A percentile compares a stretch with the other conserved stretches of the same genome.
These are phyloP conservation scores for Luvunga scandens DNA, from an alignment of 345 rosid species.

Conservation along the genomic window DNA sequence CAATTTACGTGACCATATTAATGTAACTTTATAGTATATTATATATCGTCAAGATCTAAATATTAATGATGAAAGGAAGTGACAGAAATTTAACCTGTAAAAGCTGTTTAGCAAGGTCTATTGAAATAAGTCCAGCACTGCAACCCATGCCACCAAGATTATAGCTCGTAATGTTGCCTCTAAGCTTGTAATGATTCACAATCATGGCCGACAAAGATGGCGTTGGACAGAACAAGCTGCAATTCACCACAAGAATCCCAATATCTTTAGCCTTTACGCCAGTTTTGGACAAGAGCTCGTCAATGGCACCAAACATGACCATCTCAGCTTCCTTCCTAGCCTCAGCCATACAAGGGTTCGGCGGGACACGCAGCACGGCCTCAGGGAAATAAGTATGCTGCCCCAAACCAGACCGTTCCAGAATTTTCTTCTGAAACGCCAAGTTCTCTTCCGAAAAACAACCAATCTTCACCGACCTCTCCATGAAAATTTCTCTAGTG, in stretches of 20 bases:
- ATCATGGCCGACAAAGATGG: conserved; percentile 72
- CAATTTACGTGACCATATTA: not conserved
- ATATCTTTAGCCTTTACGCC: conserved; percentile 65
- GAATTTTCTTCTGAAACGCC: conserved; percentile 74
- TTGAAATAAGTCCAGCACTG: conserved; percentile 69
- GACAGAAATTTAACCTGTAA: conserved; percentile 38
- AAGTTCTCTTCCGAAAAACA: conserved; percentile 60
- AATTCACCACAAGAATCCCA: conserved; percentile 58
- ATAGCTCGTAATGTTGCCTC: conserved; percentile 62
- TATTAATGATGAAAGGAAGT: not conserved
- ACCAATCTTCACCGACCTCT: conserved; percentile 34
- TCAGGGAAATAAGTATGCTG: conserved; percentile 75
- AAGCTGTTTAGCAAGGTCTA: conserved; percentile 65
- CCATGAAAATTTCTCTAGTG: conserved; percentile 45
- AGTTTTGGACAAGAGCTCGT: conserved; percentile 52
- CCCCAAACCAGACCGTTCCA: conserved; percentile 79
- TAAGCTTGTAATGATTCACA: conserved; percentile 63
- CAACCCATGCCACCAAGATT: conserved; percentile 79
- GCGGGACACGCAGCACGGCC: conserved; percentile 52
- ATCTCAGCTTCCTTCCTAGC: conserved; percentile 66
- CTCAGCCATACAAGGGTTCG: conserved; percentile 57
- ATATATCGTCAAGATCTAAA: too few relatives aligned
- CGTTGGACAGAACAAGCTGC: conserved; percentile 67
- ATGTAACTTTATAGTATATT: not conserved
- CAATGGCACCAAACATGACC: conserved; percentile 67